Conservation (phyloP, 441 rosid species). For the Adansonia madagascariensis region DNA sequence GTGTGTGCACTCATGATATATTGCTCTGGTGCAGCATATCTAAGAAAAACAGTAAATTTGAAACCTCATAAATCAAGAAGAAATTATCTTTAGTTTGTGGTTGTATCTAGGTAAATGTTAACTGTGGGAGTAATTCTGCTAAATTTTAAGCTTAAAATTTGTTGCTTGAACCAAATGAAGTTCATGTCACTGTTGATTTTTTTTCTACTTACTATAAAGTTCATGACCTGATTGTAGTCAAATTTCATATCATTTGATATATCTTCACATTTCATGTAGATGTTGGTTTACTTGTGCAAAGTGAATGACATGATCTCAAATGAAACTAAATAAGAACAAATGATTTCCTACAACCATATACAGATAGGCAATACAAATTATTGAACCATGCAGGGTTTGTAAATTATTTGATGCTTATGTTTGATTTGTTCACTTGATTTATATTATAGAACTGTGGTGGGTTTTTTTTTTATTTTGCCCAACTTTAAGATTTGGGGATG, state of each 20-base stretch:
- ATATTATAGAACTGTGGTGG: too few species aligned
- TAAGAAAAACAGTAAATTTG: conserved; percentile 32
- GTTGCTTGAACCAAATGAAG: background rate
- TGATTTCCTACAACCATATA: background rate
- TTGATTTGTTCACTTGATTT: background rate
- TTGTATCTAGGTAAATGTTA: background rate
- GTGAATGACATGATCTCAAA: background rate
- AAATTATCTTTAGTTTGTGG: background rate
- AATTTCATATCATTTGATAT: background rate
- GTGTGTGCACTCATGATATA: conserved; percentile 99
- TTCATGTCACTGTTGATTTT: background rate
- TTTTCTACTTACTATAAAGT: background rate
- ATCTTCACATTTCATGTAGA: background rate
- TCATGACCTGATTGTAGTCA: background rate
- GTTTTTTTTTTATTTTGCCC: background rate
- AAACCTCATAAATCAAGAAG: background rate
- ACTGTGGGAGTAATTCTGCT: background rate
- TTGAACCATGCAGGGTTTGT: background rate
- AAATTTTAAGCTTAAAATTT: background rate
- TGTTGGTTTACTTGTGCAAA: background rate
- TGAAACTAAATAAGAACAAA: background rate
- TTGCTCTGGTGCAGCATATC: conserved; percentile 96
- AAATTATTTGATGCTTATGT: background rate
- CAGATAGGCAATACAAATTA: background rate
- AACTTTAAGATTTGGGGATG: background rate